These are phyloP conservation scores for Lasiosphaeris hirsuta DNA, from an alignment of 495 filamentous ascomycete genomes.

Conservation along the genomic window DNA sequence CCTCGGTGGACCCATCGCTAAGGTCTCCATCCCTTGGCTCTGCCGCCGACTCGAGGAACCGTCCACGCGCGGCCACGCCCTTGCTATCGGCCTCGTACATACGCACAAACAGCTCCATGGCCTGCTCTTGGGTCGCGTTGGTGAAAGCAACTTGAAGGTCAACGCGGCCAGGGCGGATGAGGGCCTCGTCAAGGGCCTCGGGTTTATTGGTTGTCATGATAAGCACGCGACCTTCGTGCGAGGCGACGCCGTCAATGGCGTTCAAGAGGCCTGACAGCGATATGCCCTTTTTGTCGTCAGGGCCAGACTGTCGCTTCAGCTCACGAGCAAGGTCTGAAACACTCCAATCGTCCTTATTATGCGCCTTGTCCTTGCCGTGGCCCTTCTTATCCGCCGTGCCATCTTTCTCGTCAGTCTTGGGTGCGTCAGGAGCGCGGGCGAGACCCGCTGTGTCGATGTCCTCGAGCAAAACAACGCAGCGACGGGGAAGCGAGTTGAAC, in stretches of 20 bases:
- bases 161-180: constrained; percentile 72
- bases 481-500: constrained; percentile 61
- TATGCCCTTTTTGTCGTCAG: constrained; percentile 45
- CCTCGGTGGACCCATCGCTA: constrained; percentile 17
- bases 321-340: constrained; percentile 35
- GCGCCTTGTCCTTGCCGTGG: neutral
- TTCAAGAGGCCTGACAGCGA: constrained; percentile 79
- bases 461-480: constrained; percentile 67
- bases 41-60: neutral
- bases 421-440: constrained; percentile 39
- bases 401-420: constrained; percentile 8
- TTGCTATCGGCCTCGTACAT: constrained; percentile 59
- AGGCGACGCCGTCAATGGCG: constrained; percentile 77
- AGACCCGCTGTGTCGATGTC: constrained; percentile 71
- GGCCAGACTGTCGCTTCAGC: constrained; percentile 29
- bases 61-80: neutral
- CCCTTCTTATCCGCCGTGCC: neutral
- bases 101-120: constrained; percentile 64
- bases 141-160: constrained; percentile 71
- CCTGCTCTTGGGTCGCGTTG: constrained; percentile 59
- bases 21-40: constrained; percentile 10
- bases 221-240: constrained; percentile 74
- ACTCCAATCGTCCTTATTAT: constrained; percentile 28
- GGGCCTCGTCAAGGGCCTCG: constrained; percentile 68
- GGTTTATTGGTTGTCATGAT: constrained; percentile 85